Evolutionary conservation across 331 rosid species (phyloP).

Genomic region (Cucumis variabilis): DNA sequence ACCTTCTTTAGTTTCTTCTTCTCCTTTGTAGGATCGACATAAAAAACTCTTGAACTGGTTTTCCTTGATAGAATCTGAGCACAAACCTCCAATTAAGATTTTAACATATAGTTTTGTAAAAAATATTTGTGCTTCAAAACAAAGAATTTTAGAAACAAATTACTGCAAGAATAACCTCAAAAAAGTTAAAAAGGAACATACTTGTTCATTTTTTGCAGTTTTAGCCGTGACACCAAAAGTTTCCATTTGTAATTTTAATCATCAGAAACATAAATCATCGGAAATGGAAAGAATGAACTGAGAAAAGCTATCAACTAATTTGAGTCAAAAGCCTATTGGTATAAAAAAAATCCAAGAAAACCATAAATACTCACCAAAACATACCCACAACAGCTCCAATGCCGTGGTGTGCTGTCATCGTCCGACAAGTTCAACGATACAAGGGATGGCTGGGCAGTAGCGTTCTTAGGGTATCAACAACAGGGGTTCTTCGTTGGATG

Average conservation of each 20-base stretch:
- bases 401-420: no score
- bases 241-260: slow-evolving; percentile 72
- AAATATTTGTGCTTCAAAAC: background rate
- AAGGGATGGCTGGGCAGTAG: no score
- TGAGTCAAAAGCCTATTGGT: no score
- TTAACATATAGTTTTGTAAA: slow-evolving; percentile 10
- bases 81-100: slow-evolving; percentile 61
- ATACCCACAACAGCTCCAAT: no score
- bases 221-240: slow-evolving; percentile 99
- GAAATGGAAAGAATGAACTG: background rate
- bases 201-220: slow-evolving; percentile 91
- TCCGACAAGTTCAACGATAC: no score
- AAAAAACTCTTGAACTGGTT: slow-evolving; percentile 86
- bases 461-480: no score
- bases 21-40: slow-evolving; percentile 72
- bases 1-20: slow-evolving; percentile 89
- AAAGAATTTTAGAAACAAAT: background rate
- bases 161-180: background rate
- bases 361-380: no score
- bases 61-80: slow-evolving; percentile 91
- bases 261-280: slow-evolving; percentile 28
- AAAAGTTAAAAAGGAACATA: slow-evolving; percentile 33
- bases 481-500: no score
- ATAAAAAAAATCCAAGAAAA: no score
- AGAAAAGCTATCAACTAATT: background rate